Conservation (phyloP, 495 filamentous ascomycete species). For the Penicillium daleae region DNA sequence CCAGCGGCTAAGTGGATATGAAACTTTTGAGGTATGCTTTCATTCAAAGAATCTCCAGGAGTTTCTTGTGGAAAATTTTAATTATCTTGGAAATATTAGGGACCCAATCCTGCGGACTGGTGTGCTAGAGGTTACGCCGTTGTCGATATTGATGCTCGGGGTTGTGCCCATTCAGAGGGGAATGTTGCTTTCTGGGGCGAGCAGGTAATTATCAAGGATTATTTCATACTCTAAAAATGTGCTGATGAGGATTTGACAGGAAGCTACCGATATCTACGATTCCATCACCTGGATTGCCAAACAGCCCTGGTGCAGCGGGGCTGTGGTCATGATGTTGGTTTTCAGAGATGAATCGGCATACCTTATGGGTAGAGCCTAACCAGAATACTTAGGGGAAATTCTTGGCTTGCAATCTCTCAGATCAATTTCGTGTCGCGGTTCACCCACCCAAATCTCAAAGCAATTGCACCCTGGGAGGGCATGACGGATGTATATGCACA, state of each 20-base stretch:
- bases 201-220: background rate
- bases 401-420: slow-evolving; percentile 40
- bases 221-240: background rate
- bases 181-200: slow-evolving; percentile 28
- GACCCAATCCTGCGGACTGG: slow-evolving; percentile 47
- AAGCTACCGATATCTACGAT: slow-evolving; percentile 24
- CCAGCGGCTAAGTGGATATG: slow-evolving; percentile 22
- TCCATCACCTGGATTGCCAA: slow-evolving; percentile 17
- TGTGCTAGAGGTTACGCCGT: slow-evolving; percentile 43
- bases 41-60: background rate
- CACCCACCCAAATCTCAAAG: slow-evolving; percentile 39
- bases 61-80: background rate
- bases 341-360: background rate
- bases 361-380: background rate
- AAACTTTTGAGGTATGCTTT: slow-evolving; percentile 45
- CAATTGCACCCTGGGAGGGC: slow-evolving; percentile 48
- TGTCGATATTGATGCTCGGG: slow-evolving; percentile 45
- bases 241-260: background rate
- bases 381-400: slow-evolving; percentile 19
- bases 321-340: slow-evolving; percentile 22
- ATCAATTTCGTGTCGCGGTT: slow-evolving; percentile 36
- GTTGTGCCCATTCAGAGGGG: slow-evolving; percentile 38
- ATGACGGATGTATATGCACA: slow-evolving; percentile 40
- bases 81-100: slow-evolving; percentile 7
- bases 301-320: slow-evolving; percentile 28